These are phyloP conservation scores for Epichloe sibirici DNA, from an alignment of 2,329 filamentous ascomycete genomes.

Conservation along the genomic window DNA sequence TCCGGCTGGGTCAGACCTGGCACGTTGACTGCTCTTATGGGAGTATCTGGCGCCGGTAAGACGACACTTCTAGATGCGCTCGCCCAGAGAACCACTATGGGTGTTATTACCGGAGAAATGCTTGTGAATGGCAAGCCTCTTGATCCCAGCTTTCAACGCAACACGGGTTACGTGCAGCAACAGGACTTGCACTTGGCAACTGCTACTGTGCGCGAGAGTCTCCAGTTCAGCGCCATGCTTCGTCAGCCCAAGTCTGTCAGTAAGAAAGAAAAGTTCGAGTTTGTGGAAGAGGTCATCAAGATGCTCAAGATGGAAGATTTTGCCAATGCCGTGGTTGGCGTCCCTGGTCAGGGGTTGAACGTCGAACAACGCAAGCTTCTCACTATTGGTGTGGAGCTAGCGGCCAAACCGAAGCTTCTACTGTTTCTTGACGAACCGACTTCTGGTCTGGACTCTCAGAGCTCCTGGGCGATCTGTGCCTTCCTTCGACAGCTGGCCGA, in stretches of 20 bases:
- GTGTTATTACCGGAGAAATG: constrained; percentile 54
- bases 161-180: constrained; percentile 56
- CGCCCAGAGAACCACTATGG: constrained; percentile 41
- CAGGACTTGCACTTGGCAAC: constrained; percentile 48
- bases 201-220: constrained; percentile 40
- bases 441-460: constrained; percentile 49
- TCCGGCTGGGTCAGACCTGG: constrained; percentile 86
- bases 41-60: constrained; percentile 39
- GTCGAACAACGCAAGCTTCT: constrained; percentile 50
- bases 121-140: constrained; percentile 48
- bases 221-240: constrained; percentile 44
- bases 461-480: constrained; percentile 49
- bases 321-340: constrained; percentile 52
- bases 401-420: constrained; percentile 43
- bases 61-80: constrained; percentile 31
- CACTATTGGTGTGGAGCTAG: constrained; percentile 49
- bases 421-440: constrained; percentile 53
- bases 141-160: constrained; percentile 47
- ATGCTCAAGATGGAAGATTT: constrained; percentile 57
- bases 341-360: constrained; percentile 47
- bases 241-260: constrained; percentile 42
- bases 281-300: constrained; percentile 52
- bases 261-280: constrained; percentile 45
- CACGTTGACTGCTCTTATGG: constrained; percentile 69
- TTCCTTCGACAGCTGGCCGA: constrained; percentile 50